Conservation (phyloP, 176 grass and related monocot species). For the Aegilops umbellulata region DNA sequence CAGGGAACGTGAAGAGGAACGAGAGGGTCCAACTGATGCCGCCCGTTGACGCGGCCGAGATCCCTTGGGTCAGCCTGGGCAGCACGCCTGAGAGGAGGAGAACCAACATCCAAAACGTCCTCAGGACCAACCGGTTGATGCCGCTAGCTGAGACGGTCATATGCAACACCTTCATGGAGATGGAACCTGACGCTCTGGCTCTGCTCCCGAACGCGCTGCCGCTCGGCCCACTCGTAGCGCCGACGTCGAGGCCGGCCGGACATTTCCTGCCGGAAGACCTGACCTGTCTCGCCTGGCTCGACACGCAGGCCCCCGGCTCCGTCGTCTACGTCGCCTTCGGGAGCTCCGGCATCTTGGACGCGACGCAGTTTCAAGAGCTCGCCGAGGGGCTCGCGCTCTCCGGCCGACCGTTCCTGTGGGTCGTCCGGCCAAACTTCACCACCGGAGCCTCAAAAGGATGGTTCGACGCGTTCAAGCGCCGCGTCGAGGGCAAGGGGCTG, state of each 20-base stretch:
- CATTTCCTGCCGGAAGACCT: conserved; percentile 30
- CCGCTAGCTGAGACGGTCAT: conserved; percentile 42
- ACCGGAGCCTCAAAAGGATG: conserved; percentile 1
- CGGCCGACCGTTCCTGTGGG: conserved; percentile 56
- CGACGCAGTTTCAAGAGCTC: conserved; percentile 45
- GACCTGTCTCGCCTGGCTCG: conserved; percentile 53
- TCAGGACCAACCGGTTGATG: conserved; percentile 36
- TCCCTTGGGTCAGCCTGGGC: conserved; percentile 45
- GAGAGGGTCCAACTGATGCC: conserved; percentile 48
- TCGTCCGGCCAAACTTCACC: conserved; percentile 46
- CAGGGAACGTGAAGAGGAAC: conserved; percentile 46
- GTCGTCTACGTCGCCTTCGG: conserved; percentile 75
- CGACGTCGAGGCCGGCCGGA: not conserved
- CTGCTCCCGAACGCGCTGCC: conserved; percentile 37
- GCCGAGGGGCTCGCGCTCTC: conserved; percentile 45
- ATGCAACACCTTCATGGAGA: conserved; percentile 60
- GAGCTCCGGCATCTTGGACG: conserved; percentile 44
- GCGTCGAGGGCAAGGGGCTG: not conserved
- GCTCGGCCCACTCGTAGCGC: conserved; percentile 37
- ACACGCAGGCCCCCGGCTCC: conserved; percentile 29
- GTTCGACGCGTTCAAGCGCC: conserved; percentile 26
- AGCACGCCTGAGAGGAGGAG: conserved; percentile 33
- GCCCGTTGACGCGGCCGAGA: conserved; percentile 30
- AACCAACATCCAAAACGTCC: conserved; percentile 41
- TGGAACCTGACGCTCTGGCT: conserved; percentile 35